These are phyloP conservation scores for Penicillium capsulatum DNA, from an alignment of 2,329 filamentous ascomycete species.

Conservation along the genomic window DNA sequence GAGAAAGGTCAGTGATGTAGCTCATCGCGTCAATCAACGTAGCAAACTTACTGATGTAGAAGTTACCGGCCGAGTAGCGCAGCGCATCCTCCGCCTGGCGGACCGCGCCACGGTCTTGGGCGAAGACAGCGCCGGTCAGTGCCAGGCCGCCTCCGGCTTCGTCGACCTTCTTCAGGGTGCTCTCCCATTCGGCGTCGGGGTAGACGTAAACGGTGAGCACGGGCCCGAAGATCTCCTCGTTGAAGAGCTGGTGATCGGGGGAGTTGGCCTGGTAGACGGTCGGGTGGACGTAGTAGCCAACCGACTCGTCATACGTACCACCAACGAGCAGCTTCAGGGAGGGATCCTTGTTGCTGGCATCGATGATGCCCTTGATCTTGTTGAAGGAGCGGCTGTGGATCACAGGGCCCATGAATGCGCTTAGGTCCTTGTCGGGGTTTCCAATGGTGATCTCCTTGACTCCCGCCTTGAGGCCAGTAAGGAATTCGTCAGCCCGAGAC, in stretches of 20 bases:
- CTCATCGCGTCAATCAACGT: not conserved
- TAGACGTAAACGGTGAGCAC: slow-evolving; percentile 70
- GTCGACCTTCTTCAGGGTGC: slow-evolving; percentile 48
- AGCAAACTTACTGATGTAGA: slow-evolving; percentile 38
- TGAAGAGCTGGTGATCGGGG: slow-evolving; percentile 66
- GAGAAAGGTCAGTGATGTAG: not conserved
- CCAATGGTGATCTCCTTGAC: slow-evolving; percentile 66
- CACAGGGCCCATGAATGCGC: slow-evolving; percentile 76
- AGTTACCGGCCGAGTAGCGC: slow-evolving; percentile 39
- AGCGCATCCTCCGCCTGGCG: slow-evolving; percentile 36
- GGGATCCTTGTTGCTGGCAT: slow-evolving; percentile 67
- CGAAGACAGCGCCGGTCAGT: slow-evolving; percentile 40
- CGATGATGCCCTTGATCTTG: slow-evolving; percentile 69
- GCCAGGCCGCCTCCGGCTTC: slow-evolving; percentile 34
- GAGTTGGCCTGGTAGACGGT: slow-evolving; percentile 72
- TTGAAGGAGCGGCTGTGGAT: slow-evolving; percentile 76
- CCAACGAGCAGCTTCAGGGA: slow-evolving; percentile 67
- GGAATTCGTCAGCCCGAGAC: slow-evolving; percentile 68
- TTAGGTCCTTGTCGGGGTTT: slow-evolving; percentile 28
- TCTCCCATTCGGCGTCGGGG: slow-evolving; percentile 62
- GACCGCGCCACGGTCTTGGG: slow-evolving; percentile 36
- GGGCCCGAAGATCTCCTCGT: slow-evolving; percentile 75
- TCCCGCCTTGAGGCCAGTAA: slow-evolving; percentile 60
- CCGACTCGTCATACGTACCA: slow-evolving; percentile 68
- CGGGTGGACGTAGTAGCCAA: slow-evolving; percentile 75